A percentile compares a stretch with the other conserved stretches of the same genome.
Conservation (phyloP, 352 stramenopile genomes). For the Globisporangium nodosum region DNA sequence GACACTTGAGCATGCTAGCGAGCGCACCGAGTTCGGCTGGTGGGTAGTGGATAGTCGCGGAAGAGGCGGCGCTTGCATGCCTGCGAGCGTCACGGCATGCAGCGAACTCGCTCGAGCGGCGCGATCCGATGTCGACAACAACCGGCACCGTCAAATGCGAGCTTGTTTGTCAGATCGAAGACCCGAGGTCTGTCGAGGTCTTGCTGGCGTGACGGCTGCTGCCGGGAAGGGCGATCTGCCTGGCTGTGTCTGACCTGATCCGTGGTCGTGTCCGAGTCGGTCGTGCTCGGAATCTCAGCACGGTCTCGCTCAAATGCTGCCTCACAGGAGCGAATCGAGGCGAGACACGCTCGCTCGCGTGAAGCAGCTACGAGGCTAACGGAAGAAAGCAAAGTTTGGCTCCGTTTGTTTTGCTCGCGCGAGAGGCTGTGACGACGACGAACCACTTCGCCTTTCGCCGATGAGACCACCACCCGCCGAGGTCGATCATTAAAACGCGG, state of each 20-base stretch:
- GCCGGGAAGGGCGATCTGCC: not conserved
- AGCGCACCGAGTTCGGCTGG: not conserved
- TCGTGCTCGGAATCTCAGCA: too few species aligned
- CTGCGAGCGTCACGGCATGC: not conserved
- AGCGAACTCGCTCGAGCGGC: not conserved
- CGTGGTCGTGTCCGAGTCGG: not conserved
- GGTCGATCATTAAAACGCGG: not conserved
- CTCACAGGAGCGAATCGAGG: not conserved
- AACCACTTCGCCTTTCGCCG: not conserved
- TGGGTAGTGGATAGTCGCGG: not conserved
- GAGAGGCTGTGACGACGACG: not conserved
- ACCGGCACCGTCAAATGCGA: not conserved
- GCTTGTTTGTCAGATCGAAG: not conserved
- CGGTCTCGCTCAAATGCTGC: not conserved
- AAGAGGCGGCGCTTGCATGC: not conserved
- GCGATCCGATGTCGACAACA: not conserved
- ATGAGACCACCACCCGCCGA: not conserved
- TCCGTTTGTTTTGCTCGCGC: not conserved
- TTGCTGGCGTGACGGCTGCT: not conserved
- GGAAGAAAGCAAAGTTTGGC: not conserved
- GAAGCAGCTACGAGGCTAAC: not conserved
- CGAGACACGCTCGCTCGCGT: too few species aligned
- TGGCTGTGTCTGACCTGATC: not conserved
- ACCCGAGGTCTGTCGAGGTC: not conserved
- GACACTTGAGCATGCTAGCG: too few species aligned